These are phyloP conservation scores for Schoenoplectus tabernaemontani DNA, from an alignment of 202 grass and related monocot species.

Conservation along the genomic window DNA sequence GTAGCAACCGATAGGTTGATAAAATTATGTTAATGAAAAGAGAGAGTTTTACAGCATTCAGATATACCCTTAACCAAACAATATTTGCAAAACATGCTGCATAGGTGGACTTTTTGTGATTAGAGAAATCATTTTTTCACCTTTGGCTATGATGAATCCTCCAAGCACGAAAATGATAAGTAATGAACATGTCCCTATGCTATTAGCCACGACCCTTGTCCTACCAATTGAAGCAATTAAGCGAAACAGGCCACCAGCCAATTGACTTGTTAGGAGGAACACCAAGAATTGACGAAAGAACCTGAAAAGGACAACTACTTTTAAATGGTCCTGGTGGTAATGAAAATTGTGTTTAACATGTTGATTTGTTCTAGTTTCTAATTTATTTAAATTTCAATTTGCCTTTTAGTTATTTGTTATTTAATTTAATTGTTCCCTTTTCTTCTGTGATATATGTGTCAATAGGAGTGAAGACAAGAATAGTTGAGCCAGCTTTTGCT, in stretches of 20 bases:
- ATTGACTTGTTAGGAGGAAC: conserved; percentile 57
- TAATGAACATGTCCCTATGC: conserved; percentile 47
- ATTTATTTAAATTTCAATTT: background rate
- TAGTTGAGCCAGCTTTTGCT: too few relatives aligned
- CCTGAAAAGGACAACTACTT: conserved; percentile 26
- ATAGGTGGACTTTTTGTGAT: conserved; percentile 1
- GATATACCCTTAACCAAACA: too few relatives aligned
- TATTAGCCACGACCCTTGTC: conserved; percentile 80
- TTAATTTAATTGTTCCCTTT: background rate
- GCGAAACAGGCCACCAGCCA: conserved; percentile 68
- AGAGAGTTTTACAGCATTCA: too few relatives aligned
- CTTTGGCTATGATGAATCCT: conserved; percentile 68
- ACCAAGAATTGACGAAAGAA: conserved; percentile 75
- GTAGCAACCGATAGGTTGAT: too few relatives aligned
- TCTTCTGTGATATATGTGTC: too few relatives aligned
- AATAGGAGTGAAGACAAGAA: too few relatives aligned
- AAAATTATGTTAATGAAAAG: too few relatives aligned
- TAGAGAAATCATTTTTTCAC: conserved; percentile 36
- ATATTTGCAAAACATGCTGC: background rate
- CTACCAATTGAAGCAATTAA: conserved; percentile 57
- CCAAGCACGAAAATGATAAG: conserved; percentile 70
- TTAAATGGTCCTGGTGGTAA: background rate
- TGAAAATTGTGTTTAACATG: too few relatives aligned
- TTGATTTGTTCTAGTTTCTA: conserved; percentile 3
- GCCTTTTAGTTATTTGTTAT: background rate